Evolutionary conservation across 164 flowering plant species (phyloP).

Genomic region (Vitis labrusca): DNA sequence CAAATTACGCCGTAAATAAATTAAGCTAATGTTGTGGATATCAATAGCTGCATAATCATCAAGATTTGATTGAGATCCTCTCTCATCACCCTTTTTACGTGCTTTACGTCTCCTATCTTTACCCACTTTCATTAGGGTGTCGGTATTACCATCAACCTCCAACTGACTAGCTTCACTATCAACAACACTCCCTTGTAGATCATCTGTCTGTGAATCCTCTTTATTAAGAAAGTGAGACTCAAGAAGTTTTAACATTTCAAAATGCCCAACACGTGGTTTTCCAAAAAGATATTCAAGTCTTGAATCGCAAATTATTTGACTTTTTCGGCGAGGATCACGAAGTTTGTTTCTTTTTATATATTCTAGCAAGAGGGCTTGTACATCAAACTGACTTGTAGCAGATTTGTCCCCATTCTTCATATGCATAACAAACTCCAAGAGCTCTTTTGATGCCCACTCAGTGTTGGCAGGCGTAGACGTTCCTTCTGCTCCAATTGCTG

Average conservation of each 20-base stretch:
- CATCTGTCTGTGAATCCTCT: constrained; percentile 59
- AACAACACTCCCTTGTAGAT: constrained; percentile 59
- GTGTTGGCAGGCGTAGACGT: constrained; percentile 28
- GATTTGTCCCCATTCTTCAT: constrained; percentile 84
- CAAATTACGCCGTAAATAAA: constrained; percentile 75
- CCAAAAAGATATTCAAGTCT: constrained; percentile 81
- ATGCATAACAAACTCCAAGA: constrained; percentile 86
- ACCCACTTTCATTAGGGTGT: constrained; percentile 30
- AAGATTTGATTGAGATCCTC: constrained; percentile 58
- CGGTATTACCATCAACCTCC: constrained; percentile 58
- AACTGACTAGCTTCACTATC: constrained; percentile 58
- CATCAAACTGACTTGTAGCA: constrained; percentile 73
- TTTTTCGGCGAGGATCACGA: constrained; percentile 84
- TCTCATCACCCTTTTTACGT: constrained; percentile 59
- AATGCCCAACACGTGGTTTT: constrained; percentile 84
- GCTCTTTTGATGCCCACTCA: constrained; percentile 94
- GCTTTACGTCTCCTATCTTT: constrained; percentile 66
- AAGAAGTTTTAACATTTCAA: constrained; percentile 96
- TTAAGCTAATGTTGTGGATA: constrained; percentile 79
- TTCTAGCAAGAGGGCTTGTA: constrained; percentile 77
- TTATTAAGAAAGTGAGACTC: constrained; percentile 78
- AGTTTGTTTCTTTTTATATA: constrained; percentile 85
- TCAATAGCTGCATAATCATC: constrained; percentile 97
- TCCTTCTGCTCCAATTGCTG: constrained; percentile 22
- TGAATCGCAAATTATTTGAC: constrained; percentile 86